A percentile compares a stretch with the other conserved stretches of the same genome.
These are phyloP conservation scores for Suillus clintonianus DNA, from an alignment of 768 basidiomycete species.

Conservation along the genomic window DNA sequence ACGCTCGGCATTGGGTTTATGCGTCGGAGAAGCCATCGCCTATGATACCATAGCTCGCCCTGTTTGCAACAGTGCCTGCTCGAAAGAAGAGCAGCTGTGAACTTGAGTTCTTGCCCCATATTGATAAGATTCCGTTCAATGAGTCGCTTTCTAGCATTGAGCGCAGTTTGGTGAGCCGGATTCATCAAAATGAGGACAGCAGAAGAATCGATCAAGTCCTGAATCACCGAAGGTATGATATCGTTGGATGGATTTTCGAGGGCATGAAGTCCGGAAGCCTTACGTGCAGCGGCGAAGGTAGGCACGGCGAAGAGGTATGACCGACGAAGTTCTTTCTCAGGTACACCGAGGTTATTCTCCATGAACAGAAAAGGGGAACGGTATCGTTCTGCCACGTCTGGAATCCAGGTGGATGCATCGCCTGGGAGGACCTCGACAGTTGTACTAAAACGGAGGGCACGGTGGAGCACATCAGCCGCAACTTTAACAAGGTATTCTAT, in stretches of 20 bases:
- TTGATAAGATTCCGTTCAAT: slow-evolving; percentile 40
- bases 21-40: slow-evolving; percentile 59
- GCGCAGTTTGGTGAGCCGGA: slow-evolving; percentile 68
- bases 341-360: slow-evolving; percentile 66
- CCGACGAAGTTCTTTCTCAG: slow-evolving; percentile 54
- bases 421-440: slow-evolving; percentile 70
- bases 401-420: slow-evolving; percentile 47
- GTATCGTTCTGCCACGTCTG: slow-evolving; percentile 20
- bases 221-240: slow-evolving; percentile 13
- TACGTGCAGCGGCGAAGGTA: slow-evolving; percentile 35
- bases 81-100: slow-evolving; percentile 49
- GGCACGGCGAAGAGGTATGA: slow-evolving; percentile 49
- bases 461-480: not conserved
- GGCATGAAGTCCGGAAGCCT: not conserved
- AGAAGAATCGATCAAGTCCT: slow-evolving; percentile 35
- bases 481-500: not conserved
- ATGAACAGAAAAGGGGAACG: slow-evolving; percentile 55
- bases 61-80: slow-evolving; percentile 61
- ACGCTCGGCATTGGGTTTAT: slow-evolving; percentile 24
- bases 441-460: slow-evolving; percentile 13
- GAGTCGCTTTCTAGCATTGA: slow-evolving; percentile 61
- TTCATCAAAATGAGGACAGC: slow-evolving; percentile 62
- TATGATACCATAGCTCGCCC: slow-evolving; percentile 69
- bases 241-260: not conserved
- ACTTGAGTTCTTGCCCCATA: slow-evolving; percentile 33